Evolutionary conservation across 805 yeast species (phyloP).

Genomic region (Yarrowia bubula): DNA sequence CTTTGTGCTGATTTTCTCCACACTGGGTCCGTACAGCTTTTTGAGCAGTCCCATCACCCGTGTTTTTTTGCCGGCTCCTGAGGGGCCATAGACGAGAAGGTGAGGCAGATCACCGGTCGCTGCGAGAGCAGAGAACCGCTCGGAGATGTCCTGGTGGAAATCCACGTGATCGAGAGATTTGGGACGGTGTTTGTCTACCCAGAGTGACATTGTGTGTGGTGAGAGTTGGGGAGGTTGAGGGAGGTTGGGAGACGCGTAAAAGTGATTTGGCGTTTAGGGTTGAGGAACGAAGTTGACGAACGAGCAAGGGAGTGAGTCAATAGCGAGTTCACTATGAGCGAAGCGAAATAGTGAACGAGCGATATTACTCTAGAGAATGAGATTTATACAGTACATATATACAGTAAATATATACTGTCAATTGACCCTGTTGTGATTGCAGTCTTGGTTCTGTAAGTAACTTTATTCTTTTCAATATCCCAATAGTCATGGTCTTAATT

Average conservation of each 20-base stretch:
- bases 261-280: constrained; percentile 3
- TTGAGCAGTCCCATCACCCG: constrained; percentile 76
- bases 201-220: constrained; percentile 65
- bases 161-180: constrained; percentile 58
- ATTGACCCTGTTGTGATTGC: no score
- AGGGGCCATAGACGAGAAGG: constrained; percentile 86
- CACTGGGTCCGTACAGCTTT: constrained; percentile 79
- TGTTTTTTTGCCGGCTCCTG: constrained; percentile 97
- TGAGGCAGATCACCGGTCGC: constrained; percentile 88
- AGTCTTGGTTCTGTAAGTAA: no score
- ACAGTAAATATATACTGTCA: no score
- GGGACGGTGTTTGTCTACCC: constrained; percentile 97
- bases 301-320: no score
- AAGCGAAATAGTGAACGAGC: no score
- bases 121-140: constrained; percentile 59
- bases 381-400: no score
- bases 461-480: no score
- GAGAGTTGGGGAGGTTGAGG: neutral
- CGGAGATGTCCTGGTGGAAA: constrained; percentile 65
- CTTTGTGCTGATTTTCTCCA: constrained; percentile 84
- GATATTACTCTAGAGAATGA: no score
- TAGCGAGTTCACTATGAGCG: no score
- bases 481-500: no score
- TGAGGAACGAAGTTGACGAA: neutral
- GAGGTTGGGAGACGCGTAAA: neutral